phyloP scores from a whole-genome alignment of 2,329 filamentous ascomycete genomes.

The Hypomyces rosellus region DNA sequence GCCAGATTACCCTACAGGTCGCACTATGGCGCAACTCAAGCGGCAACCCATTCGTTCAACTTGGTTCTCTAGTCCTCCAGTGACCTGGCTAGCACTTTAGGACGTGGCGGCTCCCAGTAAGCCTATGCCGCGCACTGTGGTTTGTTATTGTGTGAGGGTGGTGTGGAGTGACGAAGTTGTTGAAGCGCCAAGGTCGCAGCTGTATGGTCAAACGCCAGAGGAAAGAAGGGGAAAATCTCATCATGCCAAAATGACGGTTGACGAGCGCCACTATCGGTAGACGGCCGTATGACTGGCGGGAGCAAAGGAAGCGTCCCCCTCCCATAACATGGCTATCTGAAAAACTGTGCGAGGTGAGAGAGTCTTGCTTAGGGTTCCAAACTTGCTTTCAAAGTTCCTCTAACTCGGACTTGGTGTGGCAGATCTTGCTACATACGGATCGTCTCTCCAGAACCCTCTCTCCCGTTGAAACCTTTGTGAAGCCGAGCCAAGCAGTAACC shows the following conservation, averaged over 20 bases:
- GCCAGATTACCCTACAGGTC: background rate
- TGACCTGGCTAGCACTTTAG: no score
- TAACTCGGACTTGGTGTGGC: background rate
- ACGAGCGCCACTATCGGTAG: constrained; percentile 11
- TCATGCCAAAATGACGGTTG: constrained; percentile 8
- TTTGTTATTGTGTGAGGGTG: background rate
- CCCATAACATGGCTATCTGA: background rate
- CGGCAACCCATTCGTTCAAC: background rate
- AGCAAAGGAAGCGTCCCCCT: background rate
- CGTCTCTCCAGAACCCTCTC: background rate
- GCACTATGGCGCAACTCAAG: background rate
- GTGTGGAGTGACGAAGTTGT: constrained; percentile 7
- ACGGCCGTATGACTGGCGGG: constrained; percentile 5
- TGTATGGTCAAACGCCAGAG: no score
- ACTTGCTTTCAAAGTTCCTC: background rate
- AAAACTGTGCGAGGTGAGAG: background rate
- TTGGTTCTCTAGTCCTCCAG: no score
- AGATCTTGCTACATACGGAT: background rate
- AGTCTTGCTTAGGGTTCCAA: background rate
- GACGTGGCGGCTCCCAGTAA: constrained; percentile 6
- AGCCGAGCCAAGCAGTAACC: background rate
- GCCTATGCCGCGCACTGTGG: constrained; percentile 7
- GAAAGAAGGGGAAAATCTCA: background rate
- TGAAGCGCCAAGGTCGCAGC: background rate
- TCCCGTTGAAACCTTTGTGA: background rate